These are phyloP conservation scores for Thuja plicata DNA, from an alignment of 83 land plant species.

Conservation along the genomic window DNA sequence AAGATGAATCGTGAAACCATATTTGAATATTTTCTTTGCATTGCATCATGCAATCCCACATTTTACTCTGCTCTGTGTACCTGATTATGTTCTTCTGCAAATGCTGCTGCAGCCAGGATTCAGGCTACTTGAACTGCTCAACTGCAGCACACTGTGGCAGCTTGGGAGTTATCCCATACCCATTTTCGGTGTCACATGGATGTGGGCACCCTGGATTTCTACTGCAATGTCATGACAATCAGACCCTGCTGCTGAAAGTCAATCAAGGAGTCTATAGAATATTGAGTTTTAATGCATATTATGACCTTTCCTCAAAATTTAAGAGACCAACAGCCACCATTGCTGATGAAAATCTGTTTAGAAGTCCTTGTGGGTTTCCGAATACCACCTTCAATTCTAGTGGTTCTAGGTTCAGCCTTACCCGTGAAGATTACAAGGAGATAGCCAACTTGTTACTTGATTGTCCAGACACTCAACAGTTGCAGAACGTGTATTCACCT, in stretches of 20 bases:
- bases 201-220: constrained; percentile 8
- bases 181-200: background rate
- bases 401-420: background rate
- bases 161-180: background rate
- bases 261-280: background rate
- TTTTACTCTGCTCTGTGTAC: background rate
- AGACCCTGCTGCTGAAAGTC: background rate
- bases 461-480: background rate
- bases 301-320: background rate
- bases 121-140: background rate
- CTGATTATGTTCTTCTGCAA: background rate
- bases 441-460: background rate
- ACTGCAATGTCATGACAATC: background rate
- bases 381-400: background rate
- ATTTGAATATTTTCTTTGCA: no score
- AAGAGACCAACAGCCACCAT: background rate
- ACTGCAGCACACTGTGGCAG: background rate
- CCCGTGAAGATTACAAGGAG: constrained; percentile 2
- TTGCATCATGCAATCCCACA: background rate
- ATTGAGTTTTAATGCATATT: background rate
- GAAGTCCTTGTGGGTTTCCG: constrained; percentile 1
- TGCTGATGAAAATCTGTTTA: constrained; percentile 5
- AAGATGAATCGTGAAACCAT: no score
- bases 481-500: background rate
- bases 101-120: background rate